A percentile compares a stretch with the other conserved stretches of the same genome.
Conservation (phyloP, 2,329 filamentous ascomycete species). For the Sordariomycetes sp. region DNA sequence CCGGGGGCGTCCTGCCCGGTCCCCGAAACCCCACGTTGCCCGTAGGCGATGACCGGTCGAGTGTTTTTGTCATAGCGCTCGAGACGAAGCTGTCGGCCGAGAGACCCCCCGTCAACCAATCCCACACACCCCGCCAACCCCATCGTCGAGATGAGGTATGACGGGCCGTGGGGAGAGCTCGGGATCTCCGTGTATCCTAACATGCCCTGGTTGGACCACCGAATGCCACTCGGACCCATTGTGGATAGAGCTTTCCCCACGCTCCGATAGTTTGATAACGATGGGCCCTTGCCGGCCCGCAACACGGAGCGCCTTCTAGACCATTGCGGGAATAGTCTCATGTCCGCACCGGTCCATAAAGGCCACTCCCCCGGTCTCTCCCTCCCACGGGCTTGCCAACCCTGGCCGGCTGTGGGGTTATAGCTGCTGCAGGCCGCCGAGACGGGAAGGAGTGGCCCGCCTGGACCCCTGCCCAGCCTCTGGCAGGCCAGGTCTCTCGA, state of each 20-base stretch:
- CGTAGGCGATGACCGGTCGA: not conserved
- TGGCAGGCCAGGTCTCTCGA: not conserved
- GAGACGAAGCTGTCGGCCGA: not conserved
- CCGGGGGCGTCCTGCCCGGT: not conserved
- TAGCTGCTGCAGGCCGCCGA: slow-evolving; percentile 2
- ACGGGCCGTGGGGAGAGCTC: not conserved
- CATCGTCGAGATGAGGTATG: not conserved
- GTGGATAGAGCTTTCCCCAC: not conserved
- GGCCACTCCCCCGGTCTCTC: not conserved
- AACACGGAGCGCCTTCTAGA: not conserved
- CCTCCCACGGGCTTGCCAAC: not conserved
- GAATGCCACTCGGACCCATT: not conserved
- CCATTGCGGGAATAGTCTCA: not conserved
- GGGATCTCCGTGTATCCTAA: not conserved
- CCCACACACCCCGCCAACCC: not conserved
- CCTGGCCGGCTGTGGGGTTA: not conserved
- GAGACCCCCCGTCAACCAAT: not conserved
- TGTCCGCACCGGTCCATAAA: not conserved
- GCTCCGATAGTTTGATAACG: slow-evolving; percentile 4
- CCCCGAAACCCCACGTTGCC: not conserved
- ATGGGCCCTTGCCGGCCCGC: not conserved
- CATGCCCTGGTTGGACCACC: not conserved
- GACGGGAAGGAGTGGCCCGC: slow-evolving; percentile 3
- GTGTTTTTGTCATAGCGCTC: not conserved
- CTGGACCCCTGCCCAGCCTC: not conserved